Percentiles rank a stretch among this genome's conserved stretches.
These are phyloP conservation scores for Aspergillus diversus DNA, from an alignment of 495 filamentous ascomycete genomes.

Conservation along the genomic window DNA sequence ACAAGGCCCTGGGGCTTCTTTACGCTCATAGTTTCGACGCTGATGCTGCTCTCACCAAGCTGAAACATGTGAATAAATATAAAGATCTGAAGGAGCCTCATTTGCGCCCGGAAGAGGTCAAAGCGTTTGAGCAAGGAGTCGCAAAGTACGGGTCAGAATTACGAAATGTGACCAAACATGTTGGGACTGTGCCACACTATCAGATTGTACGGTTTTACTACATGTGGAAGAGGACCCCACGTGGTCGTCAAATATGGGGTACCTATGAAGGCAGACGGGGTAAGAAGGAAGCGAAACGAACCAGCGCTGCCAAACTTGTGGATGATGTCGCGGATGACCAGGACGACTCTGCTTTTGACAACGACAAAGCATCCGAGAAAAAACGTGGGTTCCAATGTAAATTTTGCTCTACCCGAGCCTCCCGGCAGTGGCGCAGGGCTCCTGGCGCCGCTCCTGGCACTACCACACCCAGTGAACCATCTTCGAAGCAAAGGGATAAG, in stretches of 20 bases:
- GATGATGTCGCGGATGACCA: constrained; percentile 92
- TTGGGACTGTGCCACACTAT: constrained; percentile 70
- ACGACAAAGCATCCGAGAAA: constrained; percentile 74
- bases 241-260: constrained; percentile 87
- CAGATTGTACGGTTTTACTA: constrained; percentile 93
- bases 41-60: constrained; percentile 70
- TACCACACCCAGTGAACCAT: constrained; percentile 68
- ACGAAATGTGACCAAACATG: constrained; percentile 78
- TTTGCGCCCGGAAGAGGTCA: constrained; percentile 74
- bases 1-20: constrained; percentile 79
- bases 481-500: constrained; percentile 69
- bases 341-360: constrained; percentile 96
- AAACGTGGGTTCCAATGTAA: constrained; percentile 93
- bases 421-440: constrained; percentile 90
- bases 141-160: constrained; percentile 90
- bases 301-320: constrained; percentile 70
- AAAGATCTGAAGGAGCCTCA: constrained; percentile 86
- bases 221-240: constrained; percentile 94
- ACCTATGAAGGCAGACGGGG: constrained; percentile 82
- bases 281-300: constrained; percentile 76
- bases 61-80: constrained; percentile 68
- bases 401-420: constrained; percentile 79
- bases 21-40: constrained; percentile 70
- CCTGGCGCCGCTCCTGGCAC: constrained; percentile 75
- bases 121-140: constrained; percentile 91